Evolutionary conservation across 805 yeast species (phyloP).

Genomic region (Cyberlindnera veronae): DNA sequence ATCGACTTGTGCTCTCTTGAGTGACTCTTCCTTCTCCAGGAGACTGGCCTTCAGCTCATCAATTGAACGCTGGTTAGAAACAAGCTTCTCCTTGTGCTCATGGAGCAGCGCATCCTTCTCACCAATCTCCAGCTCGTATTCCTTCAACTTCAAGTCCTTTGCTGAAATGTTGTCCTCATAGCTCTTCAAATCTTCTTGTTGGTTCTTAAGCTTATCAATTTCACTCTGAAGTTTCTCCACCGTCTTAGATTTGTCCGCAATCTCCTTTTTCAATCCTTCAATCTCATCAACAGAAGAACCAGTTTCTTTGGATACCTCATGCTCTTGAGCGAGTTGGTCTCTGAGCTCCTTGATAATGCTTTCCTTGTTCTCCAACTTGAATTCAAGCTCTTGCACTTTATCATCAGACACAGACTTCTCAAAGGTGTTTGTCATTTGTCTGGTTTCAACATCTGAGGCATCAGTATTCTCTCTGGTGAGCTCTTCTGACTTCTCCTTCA

Average conservation of each 20-base stretch:
- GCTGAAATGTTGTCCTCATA: constrained; percentile 3
- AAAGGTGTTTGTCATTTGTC: background rate
- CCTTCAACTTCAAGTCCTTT: constrained; percentile 4
- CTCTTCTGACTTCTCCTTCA: constrained; percentile 1
- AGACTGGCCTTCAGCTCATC: constrained; percentile 1
- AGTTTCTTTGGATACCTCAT: too few species aligned
- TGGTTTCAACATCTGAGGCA: background rate
- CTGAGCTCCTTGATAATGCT: constrained; percentile 19
- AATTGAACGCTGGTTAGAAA: background rate
- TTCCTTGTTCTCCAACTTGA: constrained; percentile 21
- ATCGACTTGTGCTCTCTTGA: constrained; percentile 1
- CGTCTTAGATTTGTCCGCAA: background rate
- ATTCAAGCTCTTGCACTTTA: constrained; percentile 19
- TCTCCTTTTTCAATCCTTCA: background rate
- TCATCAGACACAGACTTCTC: constrained; percentile 10
- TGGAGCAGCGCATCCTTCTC: constrained; percentile 8
- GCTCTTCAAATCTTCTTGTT: background rate
- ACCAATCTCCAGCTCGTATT: background rate
- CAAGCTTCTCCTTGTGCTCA: constrained; percentile 3
- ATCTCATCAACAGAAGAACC: background rate
- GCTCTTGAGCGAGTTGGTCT: constrained; percentile 2
- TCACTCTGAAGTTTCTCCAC: background rate
- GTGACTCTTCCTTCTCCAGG: background rate
- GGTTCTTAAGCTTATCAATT: constrained; percentile 1
- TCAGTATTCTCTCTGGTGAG: background rate